phyloP scores from a whole-genome alignment of 1,284 basidiomycete species.

The Rhodotorula sp. region DNA sequence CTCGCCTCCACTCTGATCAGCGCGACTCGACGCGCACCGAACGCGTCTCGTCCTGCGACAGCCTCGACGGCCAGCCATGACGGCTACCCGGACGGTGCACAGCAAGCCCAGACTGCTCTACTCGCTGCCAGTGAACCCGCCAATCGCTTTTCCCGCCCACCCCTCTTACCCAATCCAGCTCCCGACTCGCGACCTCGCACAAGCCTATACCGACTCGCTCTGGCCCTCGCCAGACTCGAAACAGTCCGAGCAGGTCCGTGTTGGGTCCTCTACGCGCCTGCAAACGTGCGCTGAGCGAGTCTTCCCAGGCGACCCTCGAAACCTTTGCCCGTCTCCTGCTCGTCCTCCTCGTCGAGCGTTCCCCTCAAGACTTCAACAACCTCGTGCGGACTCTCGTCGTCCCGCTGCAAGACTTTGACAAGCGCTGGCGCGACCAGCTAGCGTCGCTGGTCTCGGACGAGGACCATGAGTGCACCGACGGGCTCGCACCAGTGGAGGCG shows the following conservation, averaged over 20 bases:
- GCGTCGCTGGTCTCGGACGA: slow-evolving; percentile 7
- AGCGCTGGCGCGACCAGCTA: slow-evolving; percentile 22
- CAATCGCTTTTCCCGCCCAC: slow-evolving; percentile 25
- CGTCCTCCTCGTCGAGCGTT: slow-evolving; percentile 7
- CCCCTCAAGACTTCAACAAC: slow-evolving; percentile 11
- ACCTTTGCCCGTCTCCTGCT: slow-evolving; percentile 34
- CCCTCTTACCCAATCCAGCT: slow-evolving; percentile 29
- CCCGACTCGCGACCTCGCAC: slow-evolving; percentile 23
- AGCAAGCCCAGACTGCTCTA: slow-evolving; percentile 22
- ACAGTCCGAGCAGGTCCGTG: slow-evolving; percentile 13
- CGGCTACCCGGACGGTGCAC: slow-evolving; percentile 1
- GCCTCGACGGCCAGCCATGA: not conserved
- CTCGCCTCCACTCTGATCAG: not conserved
- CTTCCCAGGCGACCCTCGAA: slow-evolving; percentile 22
- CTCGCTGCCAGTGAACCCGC: slow-evolving; percentile 19
- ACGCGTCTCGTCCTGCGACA: not conserved
- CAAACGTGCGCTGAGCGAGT: no score
- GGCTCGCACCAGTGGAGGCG: slow-evolving; percentile 4
- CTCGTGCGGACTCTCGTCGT: slow-evolving; percentile 22
- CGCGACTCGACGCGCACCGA: not conserved
- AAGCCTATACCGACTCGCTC: slow-evolving; percentile 27
- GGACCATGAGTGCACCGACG: not conserved
- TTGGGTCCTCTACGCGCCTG: rapidly evolving
- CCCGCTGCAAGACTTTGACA: slow-evolving; percentile 40
- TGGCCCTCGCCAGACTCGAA: slow-evolving; percentile 6